These are phyloP conservation scores for Ogataea hybrid DNA, from an alignment of 1,139 yeast species.

Conservation along the genomic window DNA sequence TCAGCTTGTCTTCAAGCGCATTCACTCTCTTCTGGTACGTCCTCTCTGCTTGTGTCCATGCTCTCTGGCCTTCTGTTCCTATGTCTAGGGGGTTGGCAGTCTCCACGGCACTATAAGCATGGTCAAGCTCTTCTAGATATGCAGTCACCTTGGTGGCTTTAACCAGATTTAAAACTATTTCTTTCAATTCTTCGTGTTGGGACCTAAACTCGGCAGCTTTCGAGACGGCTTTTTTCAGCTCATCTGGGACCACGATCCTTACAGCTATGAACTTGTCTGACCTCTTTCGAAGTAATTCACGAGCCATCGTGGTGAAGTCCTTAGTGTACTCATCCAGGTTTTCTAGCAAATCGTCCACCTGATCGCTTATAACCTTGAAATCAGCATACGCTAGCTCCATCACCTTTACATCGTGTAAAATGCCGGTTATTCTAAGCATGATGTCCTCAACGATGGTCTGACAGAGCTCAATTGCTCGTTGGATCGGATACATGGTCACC, in stretches of 20 bases:
- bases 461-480: constrained; percentile 59
- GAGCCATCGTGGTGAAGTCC: constrained; percentile 57
- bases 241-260: constrained; percentile 46
- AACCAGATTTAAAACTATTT: constrained; percentile 10
- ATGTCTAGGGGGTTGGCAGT: constrained; percentile 40
- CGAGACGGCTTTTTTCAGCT: constrained; percentile 46
- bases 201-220: constrained; percentile 47
- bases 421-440: constrained; percentile 33
- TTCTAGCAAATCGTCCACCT: constrained; percentile 35
- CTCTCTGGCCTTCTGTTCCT: constrained; percentile 33
- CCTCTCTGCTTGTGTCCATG: constrained; percentile 42
- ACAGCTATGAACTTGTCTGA: constrained; percentile 71
- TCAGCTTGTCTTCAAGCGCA: constrained; percentile 45
- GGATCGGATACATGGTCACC: constrained; percentile 61
- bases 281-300: constrained; percentile 75
- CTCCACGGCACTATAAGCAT: constrained; percentile 41
- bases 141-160: constrained; percentile 34
- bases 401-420: constrained; percentile 30
- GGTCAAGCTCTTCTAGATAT: constrained; percentile 37
- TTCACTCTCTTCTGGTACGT: constrained; percentile 42
- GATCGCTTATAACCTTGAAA: constrained; percentile 32
- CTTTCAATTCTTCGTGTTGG: constrained; percentile 50
- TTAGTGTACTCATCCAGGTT: constrained; percentile 51
- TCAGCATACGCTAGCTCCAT: constrained; percentile 37
- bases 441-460: constrained; percentile 58